phyloP scores from a whole-genome alignment of 108 stramenopile genomes.

The Nitzschia sp. region DNA sequence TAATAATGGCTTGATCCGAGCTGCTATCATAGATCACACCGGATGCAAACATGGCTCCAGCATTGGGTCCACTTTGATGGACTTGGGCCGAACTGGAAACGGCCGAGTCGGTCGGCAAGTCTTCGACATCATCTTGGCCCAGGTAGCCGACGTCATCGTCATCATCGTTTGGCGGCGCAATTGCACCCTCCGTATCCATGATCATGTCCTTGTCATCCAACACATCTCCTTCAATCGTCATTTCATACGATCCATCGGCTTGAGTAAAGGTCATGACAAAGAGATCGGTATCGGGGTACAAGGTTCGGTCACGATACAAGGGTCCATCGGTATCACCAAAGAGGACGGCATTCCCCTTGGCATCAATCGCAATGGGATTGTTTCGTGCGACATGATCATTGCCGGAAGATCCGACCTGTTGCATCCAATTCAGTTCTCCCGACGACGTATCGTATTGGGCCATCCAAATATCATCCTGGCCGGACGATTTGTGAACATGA shows the following conservation, averaged over 20 bases:
- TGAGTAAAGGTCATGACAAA: constrained; percentile 7
- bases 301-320: constrained; percentile 25
- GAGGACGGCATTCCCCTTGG: constrained; percentile 32
- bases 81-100: not conserved
- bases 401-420: constrained; percentile 38
- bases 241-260: constrained; percentile 2
- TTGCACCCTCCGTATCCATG: not conserved
- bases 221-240: not conserved
- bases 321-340: constrained; percentile 44
- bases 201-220: not conserved
- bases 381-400: constrained; percentile 33
- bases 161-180: not conserved
- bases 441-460: constrained; percentile 17
- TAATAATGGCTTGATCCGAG: constrained; percentile 7
- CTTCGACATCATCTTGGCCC: not conserved
- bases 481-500: not conserved
- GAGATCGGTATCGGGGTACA: constrained; percentile 4
- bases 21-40: constrained; percentile 15
- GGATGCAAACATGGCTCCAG: constrained; percentile 22
- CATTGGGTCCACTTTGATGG: constrained; percentile 28
- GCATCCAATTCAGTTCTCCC: constrained; percentile 32
- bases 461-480: constrained; percentile 31
- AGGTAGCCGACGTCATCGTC: not conserved
- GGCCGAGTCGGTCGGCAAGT: not conserved
- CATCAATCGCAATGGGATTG: constrained; percentile 26